These are phyloP conservation scores for Epichloe sp. DNA, from an alignment of 2,329 filamentous ascomycete genomes.

Conservation along the genomic window DNA sequence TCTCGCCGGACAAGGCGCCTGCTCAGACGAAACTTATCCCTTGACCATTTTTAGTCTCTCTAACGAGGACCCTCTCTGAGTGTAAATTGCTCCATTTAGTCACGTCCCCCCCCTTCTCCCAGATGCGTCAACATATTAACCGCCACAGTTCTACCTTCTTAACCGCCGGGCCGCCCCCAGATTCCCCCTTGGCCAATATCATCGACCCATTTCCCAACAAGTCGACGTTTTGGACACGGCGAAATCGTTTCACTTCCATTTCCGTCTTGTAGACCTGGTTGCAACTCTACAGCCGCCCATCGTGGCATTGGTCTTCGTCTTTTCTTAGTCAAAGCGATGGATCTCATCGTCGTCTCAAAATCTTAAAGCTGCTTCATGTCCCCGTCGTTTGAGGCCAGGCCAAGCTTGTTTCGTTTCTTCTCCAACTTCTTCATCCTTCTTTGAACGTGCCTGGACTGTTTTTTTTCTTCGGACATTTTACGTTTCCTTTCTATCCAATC, in stretches of 20 bases:
- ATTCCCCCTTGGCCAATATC: constrained; percentile 40
- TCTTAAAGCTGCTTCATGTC: constrained; percentile 11
- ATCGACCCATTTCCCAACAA: constrained; percentile 25
- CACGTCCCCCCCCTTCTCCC: no score
- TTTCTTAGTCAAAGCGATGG: not conserved
- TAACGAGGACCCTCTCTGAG: not conserved
- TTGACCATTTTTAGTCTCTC: not conserved
- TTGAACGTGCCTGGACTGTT: not conserved
- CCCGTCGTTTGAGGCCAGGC: constrained; percentile 13
- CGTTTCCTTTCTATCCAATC: not conserved
- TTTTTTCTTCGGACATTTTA: not conserved
- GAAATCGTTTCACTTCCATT: constrained; percentile 35
- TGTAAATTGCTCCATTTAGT: not conserved
- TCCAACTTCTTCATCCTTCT: not conserved
- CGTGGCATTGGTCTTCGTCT: constrained; percentile 1
- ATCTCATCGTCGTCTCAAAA: constrained; percentile 1
- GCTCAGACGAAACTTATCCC: not conserved
- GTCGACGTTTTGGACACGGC: constrained; percentile 35
- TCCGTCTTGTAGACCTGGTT: constrained; percentile 8
- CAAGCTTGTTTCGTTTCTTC: constrained; percentile 8
- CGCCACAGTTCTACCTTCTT: constrained; percentile 1
- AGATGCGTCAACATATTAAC: not conserved
- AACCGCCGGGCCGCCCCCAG: constrained; percentile 9
- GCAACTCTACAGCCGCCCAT: constrained; percentile 6
- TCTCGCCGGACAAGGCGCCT: not conserved